These are phyloP conservation scores for Laburnicola sp. DNA, from an alignment of 2,329 filamentous ascomycete genomes.

Conservation along the genomic window DNA sequence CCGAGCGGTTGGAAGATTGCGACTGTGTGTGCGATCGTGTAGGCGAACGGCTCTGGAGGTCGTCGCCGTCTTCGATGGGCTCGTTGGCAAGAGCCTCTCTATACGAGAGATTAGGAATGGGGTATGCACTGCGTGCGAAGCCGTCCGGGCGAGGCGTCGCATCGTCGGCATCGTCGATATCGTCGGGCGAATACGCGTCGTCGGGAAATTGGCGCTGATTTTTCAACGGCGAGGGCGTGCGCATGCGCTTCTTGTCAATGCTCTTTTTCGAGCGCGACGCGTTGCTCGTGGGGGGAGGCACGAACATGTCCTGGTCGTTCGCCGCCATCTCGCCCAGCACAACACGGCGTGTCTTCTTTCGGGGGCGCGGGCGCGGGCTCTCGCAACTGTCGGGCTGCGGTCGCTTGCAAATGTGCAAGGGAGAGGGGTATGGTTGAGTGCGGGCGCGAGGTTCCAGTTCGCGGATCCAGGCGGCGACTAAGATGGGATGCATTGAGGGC, in stretches of 20 bases:
- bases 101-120: constrained; percentile 17
- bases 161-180: constrained; percentile 10
- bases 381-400: constrained; percentile 10
- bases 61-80: constrained; percentile 13
- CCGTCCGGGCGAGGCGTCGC: constrained; percentile 8
- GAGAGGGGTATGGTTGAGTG: constrained; percentile 11
- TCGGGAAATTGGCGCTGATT: constrained; percentile 13
- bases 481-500: constrained; percentile 17
- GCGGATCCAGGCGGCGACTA: constrained; percentile 15
- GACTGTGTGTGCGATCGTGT: constrained; percentile 14
- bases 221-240: constrained; percentile 18
- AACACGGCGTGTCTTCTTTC: constrained; percentile 17
- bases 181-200: constrained; percentile 15
- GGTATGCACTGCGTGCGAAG: constrained; percentile 12
- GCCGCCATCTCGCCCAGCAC: constrained; percentile 16
- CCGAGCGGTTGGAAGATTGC: constrained; percentile 17
- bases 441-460: constrained; percentile 16
- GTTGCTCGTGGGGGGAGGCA: constrained; percentile 7
- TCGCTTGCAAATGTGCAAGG: constrained; percentile 15
- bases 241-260: constrained; percentile 19
- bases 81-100: constrained; percentile 14
- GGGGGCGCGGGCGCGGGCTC: constrained; percentile 13
- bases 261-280: constrained; percentile 9
- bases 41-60: constrained; percentile 15
- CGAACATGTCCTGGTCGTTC: constrained; percentile 14